Percentiles rank a stretch among this genome's conserved stretches.
Conservation (phyloP, 441 rosid genomes). For the Erodium trifolium region DNA sequence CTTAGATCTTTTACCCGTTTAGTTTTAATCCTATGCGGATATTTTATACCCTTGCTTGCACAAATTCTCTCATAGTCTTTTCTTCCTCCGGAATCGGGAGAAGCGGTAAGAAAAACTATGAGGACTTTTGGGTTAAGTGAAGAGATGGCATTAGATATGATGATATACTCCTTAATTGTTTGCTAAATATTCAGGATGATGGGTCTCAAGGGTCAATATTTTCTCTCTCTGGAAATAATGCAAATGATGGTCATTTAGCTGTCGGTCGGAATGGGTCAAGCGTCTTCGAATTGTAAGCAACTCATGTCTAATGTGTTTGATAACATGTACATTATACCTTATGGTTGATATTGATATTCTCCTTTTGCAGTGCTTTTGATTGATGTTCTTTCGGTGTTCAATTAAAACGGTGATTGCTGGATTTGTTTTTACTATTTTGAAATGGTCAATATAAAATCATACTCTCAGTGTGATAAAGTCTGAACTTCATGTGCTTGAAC, state of each 20-base stretch:
- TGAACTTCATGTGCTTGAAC: neutral
- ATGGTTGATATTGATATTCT: neutral
- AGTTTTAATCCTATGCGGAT: too few species aligned
- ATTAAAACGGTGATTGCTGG: neutral
- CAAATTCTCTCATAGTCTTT: neutral
- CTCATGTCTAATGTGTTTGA: conserved; percentile 1
- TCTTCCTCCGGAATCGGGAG: neutral
- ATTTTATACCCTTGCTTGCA: neutral
- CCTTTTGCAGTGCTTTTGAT: neutral
- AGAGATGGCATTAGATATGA: too few species aligned
- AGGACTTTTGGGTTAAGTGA: neutral
- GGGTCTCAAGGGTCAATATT: conserved; percentile 88
- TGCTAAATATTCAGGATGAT: conserved; percentile 53
- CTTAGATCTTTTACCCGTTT: too few species aligned
- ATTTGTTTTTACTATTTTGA: neutral
- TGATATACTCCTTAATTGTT: neutral
- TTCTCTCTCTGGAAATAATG: conserved; percentile 63
- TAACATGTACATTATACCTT: neutral
- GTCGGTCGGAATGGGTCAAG: conserved; percentile 96
- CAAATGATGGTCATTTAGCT: conserved; percentile 84
- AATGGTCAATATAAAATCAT: neutral
- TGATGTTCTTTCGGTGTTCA: neutral
- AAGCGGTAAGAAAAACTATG: neutral
- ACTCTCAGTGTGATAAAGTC: neutral
- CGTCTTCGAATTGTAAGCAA: conserved; percentile 94